Conservation (phyloP, 306 rosid genomes). For the Pueraria montana region DNA sequence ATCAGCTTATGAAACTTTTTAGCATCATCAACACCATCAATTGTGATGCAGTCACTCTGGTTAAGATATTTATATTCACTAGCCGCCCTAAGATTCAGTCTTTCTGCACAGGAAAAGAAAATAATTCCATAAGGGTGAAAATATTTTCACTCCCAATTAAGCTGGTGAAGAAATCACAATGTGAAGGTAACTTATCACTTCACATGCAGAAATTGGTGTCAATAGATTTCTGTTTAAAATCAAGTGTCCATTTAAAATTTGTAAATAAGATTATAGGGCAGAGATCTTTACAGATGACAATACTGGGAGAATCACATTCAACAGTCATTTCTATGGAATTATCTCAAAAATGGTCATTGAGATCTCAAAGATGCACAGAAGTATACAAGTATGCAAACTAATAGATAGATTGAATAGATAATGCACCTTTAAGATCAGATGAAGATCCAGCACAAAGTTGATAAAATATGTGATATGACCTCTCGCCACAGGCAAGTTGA, state of each 20-base stretch:
- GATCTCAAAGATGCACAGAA: constrained; percentile 15
- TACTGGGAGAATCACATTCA: constrained; percentile 15
- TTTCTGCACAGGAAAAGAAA: constrained; percentile 66
- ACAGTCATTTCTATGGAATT: constrained; percentile 6
- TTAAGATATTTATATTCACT: constrained; percentile 88
- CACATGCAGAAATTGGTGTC: constrained; percentile 17
- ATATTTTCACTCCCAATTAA: not conserved
- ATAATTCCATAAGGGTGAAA: constrained; percentile 36
- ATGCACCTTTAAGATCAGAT: constrained; percentile 75
- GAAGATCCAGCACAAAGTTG: constrained; percentile 97
- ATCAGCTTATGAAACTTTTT: constrained; percentile 64
- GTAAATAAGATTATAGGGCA: constrained; percentile 35
- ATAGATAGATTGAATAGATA: constrained; percentile 21
- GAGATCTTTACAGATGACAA: constrained; percentile 21
- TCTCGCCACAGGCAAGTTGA: constrained; percentile 75
- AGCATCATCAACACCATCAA: constrained; percentile 81
- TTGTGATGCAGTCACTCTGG: constrained; percentile 82
- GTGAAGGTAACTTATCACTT: constrained; percentile 21
- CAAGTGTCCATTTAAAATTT: constrained; percentile 18
- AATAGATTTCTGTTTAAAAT: constrained; percentile 31
- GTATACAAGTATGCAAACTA: constrained; percentile 19
- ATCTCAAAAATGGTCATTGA: constrained; percentile 13
- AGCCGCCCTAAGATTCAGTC: constrained; percentile 73
- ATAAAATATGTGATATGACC: constrained; percentile 92
- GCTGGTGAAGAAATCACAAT: constrained; percentile 29